Conservation (phyloP, 179 eudicot species). For the Camellia oleifera region DNA sequence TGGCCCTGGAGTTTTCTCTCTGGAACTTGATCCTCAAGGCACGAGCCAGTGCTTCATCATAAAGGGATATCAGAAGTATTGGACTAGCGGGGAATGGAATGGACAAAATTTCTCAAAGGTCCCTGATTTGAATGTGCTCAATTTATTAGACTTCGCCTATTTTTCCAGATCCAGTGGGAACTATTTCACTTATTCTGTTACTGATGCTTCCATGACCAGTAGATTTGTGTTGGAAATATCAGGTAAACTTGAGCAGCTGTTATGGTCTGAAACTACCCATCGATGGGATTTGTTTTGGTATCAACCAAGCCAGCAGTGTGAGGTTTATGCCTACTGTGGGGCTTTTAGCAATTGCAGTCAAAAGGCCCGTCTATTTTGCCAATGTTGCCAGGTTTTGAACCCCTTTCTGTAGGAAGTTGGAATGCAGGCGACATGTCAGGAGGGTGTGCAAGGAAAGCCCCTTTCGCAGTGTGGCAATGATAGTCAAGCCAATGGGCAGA, state of each 20-base stretch:
- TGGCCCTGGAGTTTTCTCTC: constrained; percentile 39
- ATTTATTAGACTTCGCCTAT: constrained; percentile 33
- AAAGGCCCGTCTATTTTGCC: constrained; percentile 20
- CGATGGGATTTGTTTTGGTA: constrained; percentile 30
- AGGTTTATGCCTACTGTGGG: constrained; percentile 42
- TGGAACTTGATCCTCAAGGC: constrained; percentile 47
- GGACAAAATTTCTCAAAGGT: constrained; percentile 42
- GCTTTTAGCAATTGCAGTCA: constrained; percentile 33
- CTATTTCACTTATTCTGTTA: constrained; percentile 26
- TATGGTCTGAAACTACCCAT: constrained; percentile 16
- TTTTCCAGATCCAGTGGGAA: constrained; percentile 26
- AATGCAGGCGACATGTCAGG: constrained; percentile 35
- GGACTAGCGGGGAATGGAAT: constrained; percentile 59
- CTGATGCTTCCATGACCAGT: constrained; percentile 16
- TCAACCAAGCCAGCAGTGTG: constrained; percentile 39
- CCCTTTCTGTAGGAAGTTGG: constrained; percentile 32
- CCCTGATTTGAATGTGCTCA: constrained; percentile 26
- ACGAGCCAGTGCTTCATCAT: constrained; percentile 47
- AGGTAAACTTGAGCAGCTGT: constrained; percentile 33
- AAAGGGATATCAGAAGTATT: constrained; percentile 34
- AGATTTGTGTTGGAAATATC: constrained; percentile 19
- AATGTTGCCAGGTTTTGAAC: constrained; percentile 46
- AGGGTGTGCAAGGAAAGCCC: no score
- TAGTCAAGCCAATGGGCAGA: no score
- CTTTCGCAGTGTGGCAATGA: no score